Evolutionary conservation across 768 basidiomycete species (phyloP).

Genomic region (Flagelloscypha sp.): DNA sequence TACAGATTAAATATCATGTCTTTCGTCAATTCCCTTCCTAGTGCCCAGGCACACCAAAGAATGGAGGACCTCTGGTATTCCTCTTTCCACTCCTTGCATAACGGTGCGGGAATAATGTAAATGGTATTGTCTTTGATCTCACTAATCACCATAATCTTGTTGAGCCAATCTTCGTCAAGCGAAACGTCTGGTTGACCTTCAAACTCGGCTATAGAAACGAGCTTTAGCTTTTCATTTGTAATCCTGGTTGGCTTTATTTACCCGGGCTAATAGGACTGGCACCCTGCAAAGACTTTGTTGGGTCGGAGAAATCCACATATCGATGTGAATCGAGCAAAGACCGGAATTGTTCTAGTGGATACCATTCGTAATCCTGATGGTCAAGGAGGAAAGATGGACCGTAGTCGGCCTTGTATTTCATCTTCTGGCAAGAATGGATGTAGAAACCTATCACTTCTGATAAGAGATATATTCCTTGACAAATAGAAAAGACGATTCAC

Average conservation of each 20-base stretch:
- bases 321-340: slow-evolving; percentile 56
- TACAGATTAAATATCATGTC: slow-evolving; percentile 27
- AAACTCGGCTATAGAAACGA: slow-evolving; percentile 8
- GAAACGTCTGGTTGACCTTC: neutral
- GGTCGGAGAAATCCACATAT: slow-evolving; percentile 63
- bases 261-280: slow-evolving; percentile 10
- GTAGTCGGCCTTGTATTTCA: slow-evolving; percentile 95
- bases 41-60: slow-evolving; percentile 32
- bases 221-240: slow-evolving; percentile 7
- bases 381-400: slow-evolving; percentile 81
- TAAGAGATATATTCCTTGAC: neutral
- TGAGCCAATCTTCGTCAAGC: slow-evolving; percentile 2
- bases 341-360: slow-evolving; percentile 52
- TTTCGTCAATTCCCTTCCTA: slow-evolving; percentile 35
- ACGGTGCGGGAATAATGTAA: slow-evolving; percentile 2
- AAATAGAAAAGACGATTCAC: slow-evolving; percentile 29
- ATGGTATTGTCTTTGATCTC: neutral
- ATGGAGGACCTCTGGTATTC: slow-evolving; percentile 25
- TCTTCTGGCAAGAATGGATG: slow-evolving; percentile 86
- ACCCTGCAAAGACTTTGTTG: slow-evolving; percentile 41
- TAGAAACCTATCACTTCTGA: slow-evolving; percentile 63
- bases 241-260: slow-evolving; percentile 7
- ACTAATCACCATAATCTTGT: neutral
- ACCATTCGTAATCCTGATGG: slow-evolving; percentile 81
- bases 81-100: slow-evolving; percentile 20